A percentile compares a stretch with the other conserved stretches of the same genome.
phyloP scores from a whole-genome alignment of 2,329 filamentous ascomycete genomes.

The Alternaria tenuissima region DNA sequence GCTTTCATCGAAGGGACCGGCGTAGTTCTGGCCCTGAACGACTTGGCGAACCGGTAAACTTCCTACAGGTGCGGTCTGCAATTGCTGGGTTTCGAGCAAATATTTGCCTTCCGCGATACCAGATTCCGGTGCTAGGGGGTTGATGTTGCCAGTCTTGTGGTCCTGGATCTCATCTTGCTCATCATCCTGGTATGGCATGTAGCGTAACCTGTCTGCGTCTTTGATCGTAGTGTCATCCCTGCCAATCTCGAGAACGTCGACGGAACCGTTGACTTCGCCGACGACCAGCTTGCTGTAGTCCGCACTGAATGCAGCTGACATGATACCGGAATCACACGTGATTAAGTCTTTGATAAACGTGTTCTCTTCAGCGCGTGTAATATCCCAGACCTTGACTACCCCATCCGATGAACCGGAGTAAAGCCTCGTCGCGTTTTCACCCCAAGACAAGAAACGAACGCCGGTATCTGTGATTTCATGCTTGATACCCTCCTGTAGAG shows the following conservation, averaged over 20 bases:
- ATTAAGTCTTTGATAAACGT: constrained; percentile 61
- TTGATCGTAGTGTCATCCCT: constrained; percentile 41
- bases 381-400: constrained; percentile 67
- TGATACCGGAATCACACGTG: constrained; percentile 61
- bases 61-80: constrained; percentile 51
- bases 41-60: constrained; percentile 55
- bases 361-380: constrained; percentile 61
- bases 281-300: constrained; percentile 65
- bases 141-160: neutral
- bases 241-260: constrained; percentile 61
- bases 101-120: constrained; percentile 34
- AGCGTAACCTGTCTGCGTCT: constrained; percentile 41
- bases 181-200: constrained; percentile 32
- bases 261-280: constrained; percentile 64
- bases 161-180: constrained; percentile 7
- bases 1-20: constrained; percentile 47
- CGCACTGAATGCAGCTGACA: constrained; percentile 65
- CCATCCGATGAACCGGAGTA: constrained; percentile 70
- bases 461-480: constrained; percentile 65
- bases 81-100: constrained; percentile 44
- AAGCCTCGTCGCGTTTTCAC: constrained; percentile 59
- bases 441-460: constrained; percentile 67
- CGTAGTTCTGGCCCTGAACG: constrained; percentile 56
- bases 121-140: constrained; percentile 26
- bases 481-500: constrained; percentile 53